These are phyloP conservation scores for Dipodascopsis tothii DNA, from an alignment of 805 yeast species.

Conservation along the genomic window DNA sequence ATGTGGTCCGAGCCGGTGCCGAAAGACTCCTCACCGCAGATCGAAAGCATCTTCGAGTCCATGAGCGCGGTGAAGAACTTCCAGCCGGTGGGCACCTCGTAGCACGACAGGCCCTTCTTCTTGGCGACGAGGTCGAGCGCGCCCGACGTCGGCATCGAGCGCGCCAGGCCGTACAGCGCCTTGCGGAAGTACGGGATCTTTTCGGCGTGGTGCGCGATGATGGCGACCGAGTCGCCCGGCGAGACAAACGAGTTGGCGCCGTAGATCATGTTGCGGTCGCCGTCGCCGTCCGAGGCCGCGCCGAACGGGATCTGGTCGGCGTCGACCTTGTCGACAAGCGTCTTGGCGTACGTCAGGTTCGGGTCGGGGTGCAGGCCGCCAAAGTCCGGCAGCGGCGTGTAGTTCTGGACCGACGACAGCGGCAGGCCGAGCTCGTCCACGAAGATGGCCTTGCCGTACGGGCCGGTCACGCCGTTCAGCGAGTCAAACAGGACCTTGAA, in stretches of 20 bases:
- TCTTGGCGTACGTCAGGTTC: conserved; percentile 84
- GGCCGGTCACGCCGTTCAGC: conserved; percentile 93
- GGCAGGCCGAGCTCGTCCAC: conserved; percentile 79
- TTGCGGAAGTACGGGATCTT: conserved; percentile 84
- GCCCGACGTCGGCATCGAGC: conserved; percentile 95
- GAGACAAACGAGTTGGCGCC: conserved; percentile 92
- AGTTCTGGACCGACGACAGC: conserved; percentile 65
- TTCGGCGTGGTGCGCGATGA: conserved; percentile 86
- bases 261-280: conserved; percentile 97
- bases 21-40: conserved; percentile 96
- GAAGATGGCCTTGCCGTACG: conserved; percentile 81
- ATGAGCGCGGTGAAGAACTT: conserved; percentile 93
- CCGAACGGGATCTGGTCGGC: conserved; percentile 77
- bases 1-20: conserved; percentile 98
- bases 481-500: conserved; percentile 82
- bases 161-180: conserved; percentile 79
- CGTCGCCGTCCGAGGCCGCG: conserved; percentile 99
- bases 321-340: conserved; percentile 84
- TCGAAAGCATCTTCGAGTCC: conserved; percentile 85
- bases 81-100: conserved; percentile 98
- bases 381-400: conserved; percentile 73
- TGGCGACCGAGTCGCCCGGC: conserved; percentile 97
- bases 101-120: conserved; percentile 60
- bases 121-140: conserved; percentile 90
- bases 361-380: conserved; percentile 99